A percentile compares a stretch with the other conserved stretches of the same genome.
phyloP scores from a whole-genome alignment of 1,284 basidiomycete species.

The Xanthoconium separans region DNA sequence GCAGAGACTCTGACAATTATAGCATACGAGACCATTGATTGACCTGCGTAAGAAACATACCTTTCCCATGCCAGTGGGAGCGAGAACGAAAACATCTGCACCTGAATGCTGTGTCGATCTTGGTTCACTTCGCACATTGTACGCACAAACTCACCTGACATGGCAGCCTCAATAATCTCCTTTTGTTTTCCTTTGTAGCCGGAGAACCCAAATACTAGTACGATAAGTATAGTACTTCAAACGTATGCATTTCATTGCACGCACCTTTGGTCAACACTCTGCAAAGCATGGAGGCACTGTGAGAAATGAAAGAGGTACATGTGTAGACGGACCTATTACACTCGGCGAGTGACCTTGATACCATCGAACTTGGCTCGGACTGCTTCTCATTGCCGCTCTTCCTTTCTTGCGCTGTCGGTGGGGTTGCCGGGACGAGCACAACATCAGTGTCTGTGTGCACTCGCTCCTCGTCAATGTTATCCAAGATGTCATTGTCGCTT shows the following conservation, averaged over 20 bases:
- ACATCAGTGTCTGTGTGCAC: neutral
- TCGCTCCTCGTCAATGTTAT: constrained; percentile 22
- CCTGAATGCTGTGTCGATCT: constrained; percentile 38
- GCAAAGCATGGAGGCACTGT: neutral
- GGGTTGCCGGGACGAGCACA: constrained; percentile 18
- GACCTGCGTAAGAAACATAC: constrained; percentile 36
- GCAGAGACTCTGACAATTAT: constrained; percentile 61
- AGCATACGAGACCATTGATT: neutral
- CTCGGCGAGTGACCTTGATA: constrained; percentile 2
- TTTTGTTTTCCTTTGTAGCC: constrained; percentile 76
- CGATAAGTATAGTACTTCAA: neutral
- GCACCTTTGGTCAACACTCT: constrained; percentile 28
- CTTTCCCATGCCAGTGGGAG: constrained; percentile 90
- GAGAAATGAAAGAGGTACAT: neutral
- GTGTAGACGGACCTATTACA: constrained; percentile 20
- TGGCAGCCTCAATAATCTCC: constrained; percentile 70
- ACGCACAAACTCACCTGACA: constrained; percentile 45
- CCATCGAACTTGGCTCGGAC: neutral
- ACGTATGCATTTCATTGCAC: neutral
- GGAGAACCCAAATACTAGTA: constrained; percentile 64
- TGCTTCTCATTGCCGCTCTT: neutral
- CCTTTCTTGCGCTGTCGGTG: neutral
- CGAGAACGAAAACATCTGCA: constrained; percentile 75
- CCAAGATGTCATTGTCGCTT: constrained; percentile 24
- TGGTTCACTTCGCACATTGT: neutral